Conservation (phyloP, 1,284 basidiomycete species). For the Trametes sp. region DNA sequence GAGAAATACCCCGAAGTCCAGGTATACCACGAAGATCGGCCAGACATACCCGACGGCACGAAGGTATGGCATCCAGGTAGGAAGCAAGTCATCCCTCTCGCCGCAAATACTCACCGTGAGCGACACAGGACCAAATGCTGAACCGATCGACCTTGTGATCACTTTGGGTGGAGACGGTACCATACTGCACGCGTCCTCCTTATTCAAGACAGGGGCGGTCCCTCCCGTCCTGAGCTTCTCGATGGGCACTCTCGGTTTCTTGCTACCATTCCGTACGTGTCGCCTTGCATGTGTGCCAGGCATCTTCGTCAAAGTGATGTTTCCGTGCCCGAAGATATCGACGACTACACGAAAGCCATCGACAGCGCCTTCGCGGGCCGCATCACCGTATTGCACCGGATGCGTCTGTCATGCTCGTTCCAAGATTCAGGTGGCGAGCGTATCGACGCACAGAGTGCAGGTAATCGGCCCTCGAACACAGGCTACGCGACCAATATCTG, state of each 20-base stretch:
- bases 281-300: not conserved
- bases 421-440: slow-evolving; percentile 65
- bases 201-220: slow-evolving; percentile 89
- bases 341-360: slow-evolving; percentile 82
- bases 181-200: slow-evolving; percentile 91
- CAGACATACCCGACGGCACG: slow-evolving; percentile 70
- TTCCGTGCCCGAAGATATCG: slow-evolving; percentile 65
- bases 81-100: slow-evolving; percentile 13
- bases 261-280: slow-evolving; percentile 90
- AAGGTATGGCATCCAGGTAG: slow-evolving; percentile 70
- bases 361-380: slow-evolving; percentile 79
- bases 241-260: slow-evolving; percentile 94
- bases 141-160: slow-evolving; percentile 85
- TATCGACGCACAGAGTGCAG: slow-evolving; percentile 63
- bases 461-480: slow-evolving; percentile 42
- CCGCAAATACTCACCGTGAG: not conserved
- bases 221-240: slow-evolving; percentile 96
- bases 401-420: slow-evolving; percentile 86
- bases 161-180: slow-evolving; percentile 97
- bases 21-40: slow-evolving; percentile 77
- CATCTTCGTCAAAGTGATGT: not conserved
- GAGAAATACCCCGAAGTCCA: slow-evolving; percentile 73
- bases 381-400: slow-evolving; percentile 84
- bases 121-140: slow-evolving; percentile 53
- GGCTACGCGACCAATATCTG: no score